Conservation (phyloP, 129 eudicot genomes). For the Saposhnikovia divaricata region DNA sequence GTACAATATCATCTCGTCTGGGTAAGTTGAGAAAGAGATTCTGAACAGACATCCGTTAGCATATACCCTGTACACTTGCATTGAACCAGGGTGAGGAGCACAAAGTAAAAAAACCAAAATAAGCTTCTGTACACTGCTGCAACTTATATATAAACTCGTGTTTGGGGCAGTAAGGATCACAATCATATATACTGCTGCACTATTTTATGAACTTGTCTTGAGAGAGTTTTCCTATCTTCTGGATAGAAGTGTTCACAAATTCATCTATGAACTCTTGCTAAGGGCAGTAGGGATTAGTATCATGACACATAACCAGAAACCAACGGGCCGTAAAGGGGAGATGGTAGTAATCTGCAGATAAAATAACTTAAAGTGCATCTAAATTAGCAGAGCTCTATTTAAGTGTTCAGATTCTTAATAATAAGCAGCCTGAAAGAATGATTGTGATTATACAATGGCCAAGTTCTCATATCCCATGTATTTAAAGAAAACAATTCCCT, state of each 20-base stretch:
- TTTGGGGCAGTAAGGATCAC: background rate
- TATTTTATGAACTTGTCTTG: background rate
- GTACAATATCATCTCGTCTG: background rate
- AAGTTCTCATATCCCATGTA: background rate
- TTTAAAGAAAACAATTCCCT: background rate
- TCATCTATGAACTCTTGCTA: background rate
- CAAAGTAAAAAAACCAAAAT: background rate
- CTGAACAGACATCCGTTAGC: background rate
- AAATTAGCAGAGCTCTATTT: background rate
- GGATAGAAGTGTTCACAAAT: background rate
- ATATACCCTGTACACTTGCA: background rate
- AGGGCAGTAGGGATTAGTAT: background rate
- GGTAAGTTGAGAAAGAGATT: background rate
- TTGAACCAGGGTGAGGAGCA: background rate
- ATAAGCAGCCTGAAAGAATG: background rate
- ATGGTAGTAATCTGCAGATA: background rate
- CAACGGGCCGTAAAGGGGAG: background rate
- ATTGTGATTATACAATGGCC: background rate
- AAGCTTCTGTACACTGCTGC: background rate
- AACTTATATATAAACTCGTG: background rate
- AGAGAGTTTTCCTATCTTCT: background rate
- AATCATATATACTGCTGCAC: background rate
- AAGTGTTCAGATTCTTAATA: background rate
- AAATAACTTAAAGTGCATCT: background rate
- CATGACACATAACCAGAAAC: background rate